These are phyloP conservation scores for Fraxinus albicans DNA, from an alignment of 305 asterid genomes.

Conservation along the genomic window DNA sequence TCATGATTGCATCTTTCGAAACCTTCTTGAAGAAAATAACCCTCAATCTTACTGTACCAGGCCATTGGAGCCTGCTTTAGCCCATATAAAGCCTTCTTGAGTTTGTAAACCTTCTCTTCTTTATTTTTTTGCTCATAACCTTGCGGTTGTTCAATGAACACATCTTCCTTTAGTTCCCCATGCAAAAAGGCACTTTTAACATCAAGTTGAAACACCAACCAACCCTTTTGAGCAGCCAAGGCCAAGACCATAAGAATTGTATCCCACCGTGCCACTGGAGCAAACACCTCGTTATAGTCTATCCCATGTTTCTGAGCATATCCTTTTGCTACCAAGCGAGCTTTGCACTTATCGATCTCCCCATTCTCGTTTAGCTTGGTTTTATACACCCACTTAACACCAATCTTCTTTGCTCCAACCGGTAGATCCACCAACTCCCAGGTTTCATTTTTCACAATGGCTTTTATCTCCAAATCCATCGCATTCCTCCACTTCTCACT, in stretches of 20 bases:
- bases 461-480: not conserved
- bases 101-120: not conserved
- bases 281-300: not conserved
- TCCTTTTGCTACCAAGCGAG: not conserved
- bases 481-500: not conserved
- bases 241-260: not conserved
- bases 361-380: not conserved
- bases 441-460: not conserved
- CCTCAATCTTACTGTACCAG: not conserved
- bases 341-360: not conserved
- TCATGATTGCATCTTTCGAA: not conserved
- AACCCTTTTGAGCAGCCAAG: not conserved
- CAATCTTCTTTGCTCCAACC: too few relatives aligned
- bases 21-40: not conserved
- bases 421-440: not conserved
- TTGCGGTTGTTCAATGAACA: not conserved
- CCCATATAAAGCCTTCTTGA: not conserved
- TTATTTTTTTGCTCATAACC: not conserved
- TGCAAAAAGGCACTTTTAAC: not conserved
- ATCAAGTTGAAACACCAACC: not conserved
- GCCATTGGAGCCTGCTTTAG: not conserved
- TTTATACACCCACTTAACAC: not conserved
- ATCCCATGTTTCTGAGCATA: not conserved
- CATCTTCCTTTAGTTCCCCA: not conserved
- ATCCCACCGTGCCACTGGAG: not conserved